Conservation (phyloP, 169 alveolate species). For the Babesia caballi region DNA sequence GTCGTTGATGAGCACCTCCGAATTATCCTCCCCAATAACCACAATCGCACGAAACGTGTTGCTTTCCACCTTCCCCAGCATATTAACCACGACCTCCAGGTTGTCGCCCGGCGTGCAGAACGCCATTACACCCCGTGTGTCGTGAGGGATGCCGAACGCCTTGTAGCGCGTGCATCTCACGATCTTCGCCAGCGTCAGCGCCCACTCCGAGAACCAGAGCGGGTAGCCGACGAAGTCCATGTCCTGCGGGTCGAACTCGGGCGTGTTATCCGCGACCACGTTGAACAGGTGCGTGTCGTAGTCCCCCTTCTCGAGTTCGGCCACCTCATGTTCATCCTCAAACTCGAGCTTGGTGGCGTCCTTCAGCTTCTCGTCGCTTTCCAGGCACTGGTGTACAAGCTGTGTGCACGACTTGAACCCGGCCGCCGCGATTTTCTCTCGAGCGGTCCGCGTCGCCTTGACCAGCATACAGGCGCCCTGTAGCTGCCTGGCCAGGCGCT, state of each 20-base stretch:
- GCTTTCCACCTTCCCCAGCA: not conserved
- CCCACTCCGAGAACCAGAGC: slow-evolving; percentile 59
- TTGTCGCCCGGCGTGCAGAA: slow-evolving; percentile 19
- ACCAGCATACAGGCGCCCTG: slow-evolving; percentile 36
- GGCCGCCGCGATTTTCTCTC: not conserved
- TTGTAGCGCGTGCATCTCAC: slow-evolving; percentile 15
- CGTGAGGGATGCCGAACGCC: slow-evolving; percentile 14
- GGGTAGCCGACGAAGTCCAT: slow-evolving; percentile 25
- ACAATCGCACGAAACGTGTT: not conserved
- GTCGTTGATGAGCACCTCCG: not conserved
- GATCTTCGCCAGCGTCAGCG: slow-evolving; percentile 40
- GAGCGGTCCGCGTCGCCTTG: slow-evolving; percentile 15
- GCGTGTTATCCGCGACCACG: slow-evolving; percentile 6
- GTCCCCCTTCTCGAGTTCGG: slow-evolving; percentile 4
- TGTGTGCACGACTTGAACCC: slow-evolving; percentile 17
- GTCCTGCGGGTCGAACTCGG: slow-evolving; percentile 4
- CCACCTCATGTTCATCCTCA: slow-evolving; percentile 7
- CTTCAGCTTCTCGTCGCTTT: not conserved
- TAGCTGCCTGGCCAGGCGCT: slow-evolving; percentile 16
- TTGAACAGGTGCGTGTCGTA: slow-evolving; percentile 39
- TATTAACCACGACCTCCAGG: not conserved
- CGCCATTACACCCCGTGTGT: slow-evolving; percentile 15
- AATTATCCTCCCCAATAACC: not conserved
- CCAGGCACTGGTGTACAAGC: not conserved
- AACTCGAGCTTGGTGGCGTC: not conserved